These are phyloP conservation scores for Neonectria neomacrospora DNA, from an alignment of 2,329 filamentous ascomycete species.

Conservation along the genomic window DNA sequence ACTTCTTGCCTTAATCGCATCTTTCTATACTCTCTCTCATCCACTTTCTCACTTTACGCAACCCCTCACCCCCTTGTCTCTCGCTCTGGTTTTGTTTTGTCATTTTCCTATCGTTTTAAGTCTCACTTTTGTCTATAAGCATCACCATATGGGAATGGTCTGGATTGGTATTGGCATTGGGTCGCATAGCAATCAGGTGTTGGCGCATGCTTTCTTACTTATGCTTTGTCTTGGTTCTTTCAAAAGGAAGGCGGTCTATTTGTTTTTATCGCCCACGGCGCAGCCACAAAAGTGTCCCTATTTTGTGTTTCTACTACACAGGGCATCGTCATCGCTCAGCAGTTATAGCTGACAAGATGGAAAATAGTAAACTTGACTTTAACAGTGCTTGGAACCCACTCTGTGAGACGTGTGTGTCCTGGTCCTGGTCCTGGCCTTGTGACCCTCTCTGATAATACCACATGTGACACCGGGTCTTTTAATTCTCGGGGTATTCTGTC, in stretches of 20 bases:
- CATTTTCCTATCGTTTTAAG: conserved; percentile 28
- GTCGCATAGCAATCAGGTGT: conserved; percentile 43
- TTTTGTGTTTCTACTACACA: conserved; percentile 19
- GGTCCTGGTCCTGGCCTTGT: neutral
- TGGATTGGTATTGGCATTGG: conserved; percentile 39
- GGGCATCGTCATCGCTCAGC: conserved; percentile 27
- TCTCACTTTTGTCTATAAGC: conserved; percentile 40
- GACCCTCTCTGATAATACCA: neutral
- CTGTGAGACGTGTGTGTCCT: conserved; percentile 9
- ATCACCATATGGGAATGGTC: conserved; percentile 38
- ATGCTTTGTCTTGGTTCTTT: conserved; percentile 17
- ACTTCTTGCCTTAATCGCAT: conserved; percentile 22
- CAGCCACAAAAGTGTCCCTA: conserved; percentile 28
- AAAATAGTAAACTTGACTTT: conserved; percentile 39
- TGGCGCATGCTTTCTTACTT: conserved; percentile 36
- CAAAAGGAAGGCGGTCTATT: conserved; percentile 33
- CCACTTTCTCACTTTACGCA: conserved; percentile 18
- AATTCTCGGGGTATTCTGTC: conserved; percentile 39
- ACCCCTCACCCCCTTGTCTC: conserved; percentile 21
- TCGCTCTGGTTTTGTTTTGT: conserved; percentile 24
- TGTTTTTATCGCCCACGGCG: conserved; percentile 28
- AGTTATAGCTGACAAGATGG: conserved; percentile 31
- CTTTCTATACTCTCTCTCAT: conserved; percentile 25
- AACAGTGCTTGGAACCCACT: neutral
- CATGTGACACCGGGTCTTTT: conserved; percentile 9